Percentiles rank a stretch among this genome's conserved stretches.
Evolutionary conservation across 768 basidiomycete species (phyloP).

Genomic region (Lactifluus hygrophoroides): DNA sequence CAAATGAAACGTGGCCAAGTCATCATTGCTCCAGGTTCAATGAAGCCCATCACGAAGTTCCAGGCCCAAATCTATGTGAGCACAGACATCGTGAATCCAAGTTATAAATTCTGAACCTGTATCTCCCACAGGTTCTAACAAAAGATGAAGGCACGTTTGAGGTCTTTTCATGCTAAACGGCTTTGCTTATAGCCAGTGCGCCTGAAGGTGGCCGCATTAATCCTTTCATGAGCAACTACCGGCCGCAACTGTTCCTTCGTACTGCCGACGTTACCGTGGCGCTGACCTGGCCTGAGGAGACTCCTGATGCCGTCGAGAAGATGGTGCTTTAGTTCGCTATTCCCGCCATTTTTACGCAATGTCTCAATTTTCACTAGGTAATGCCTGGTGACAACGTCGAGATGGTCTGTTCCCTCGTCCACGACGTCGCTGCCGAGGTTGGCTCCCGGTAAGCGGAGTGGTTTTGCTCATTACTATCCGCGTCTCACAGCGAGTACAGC

Average conservation of each 20-base stretch:
- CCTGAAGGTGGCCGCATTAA: slow-evolving; percentile 64
- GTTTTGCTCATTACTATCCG: not conserved
- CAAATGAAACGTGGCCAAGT: slow-evolving; percentile 92
- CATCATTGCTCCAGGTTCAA: slow-evolving; percentile 77
- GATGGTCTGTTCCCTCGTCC: slow-evolving; percentile 73
- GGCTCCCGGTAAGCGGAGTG: slow-evolving; percentile 52
- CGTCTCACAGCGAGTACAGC: slow-evolving; percentile 23
- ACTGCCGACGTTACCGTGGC: slow-evolving; percentile 88
- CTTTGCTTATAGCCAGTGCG: not conserved
- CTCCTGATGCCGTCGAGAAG: slow-evolving; percentile 72
- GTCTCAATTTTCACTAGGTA: slow-evolving; percentile 39
- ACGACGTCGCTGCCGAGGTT: slow-evolving; percentile 83
- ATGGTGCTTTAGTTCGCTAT: slow-evolving; percentile 45
- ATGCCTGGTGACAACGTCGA: slow-evolving; percentile 99
- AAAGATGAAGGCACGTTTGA: slow-evolving; percentile 61
- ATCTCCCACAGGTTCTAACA: slow-evolving; percentile 56
- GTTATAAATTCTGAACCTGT: not conserved
- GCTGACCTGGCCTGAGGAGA: slow-evolving; percentile 81
- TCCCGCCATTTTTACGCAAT: not conserved
- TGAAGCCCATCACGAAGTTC: slow-evolving; percentile 94
- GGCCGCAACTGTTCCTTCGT: slow-evolving; percentile 91
- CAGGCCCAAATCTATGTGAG: slow-evolving; percentile 83
- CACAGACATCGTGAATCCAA: slow-evolving; percentile 3
- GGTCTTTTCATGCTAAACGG: not conserved
- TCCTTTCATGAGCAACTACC: slow-evolving; percentile 90